A percentile compares a stretch with the other conserved stretches of the same genome.
These are phyloP conservation scores for Collariella sp. DNA, from an alignment of 495 filamentous ascomycete genomes.

Conservation along the genomic window DNA sequence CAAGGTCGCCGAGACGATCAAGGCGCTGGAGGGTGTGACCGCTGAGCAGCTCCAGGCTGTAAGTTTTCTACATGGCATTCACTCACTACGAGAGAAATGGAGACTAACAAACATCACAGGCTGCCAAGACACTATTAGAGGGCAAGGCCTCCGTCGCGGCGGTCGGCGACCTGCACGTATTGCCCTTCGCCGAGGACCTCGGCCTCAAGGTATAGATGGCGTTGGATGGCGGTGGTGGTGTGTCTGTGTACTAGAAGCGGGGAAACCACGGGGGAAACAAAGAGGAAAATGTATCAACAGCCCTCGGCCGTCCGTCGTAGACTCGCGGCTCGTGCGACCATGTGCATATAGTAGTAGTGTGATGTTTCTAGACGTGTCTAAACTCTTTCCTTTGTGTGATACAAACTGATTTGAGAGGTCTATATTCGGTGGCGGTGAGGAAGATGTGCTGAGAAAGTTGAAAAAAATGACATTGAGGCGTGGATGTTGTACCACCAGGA, in stretches of 20 bases:
- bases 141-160: slow-evolving; percentile 80
- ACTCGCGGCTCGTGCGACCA: slow-evolving; percentile 30
- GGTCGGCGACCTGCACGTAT: slow-evolving; percentile 78
- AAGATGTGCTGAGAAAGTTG: background rate
- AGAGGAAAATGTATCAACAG: slow-evolving; percentile 44
- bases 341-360: slow-evolving; percentile 42
- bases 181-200: slow-evolving; percentile 90
- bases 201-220: slow-evolving; percentile 83
- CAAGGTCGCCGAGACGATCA: slow-evolving; percentile 73
- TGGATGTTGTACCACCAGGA: no score
- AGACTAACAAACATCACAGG: slow-evolving; percentile 43
- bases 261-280: slow-evolving; percentile 4
- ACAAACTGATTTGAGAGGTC: background rate
- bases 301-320: slow-evolving; percentile 25
- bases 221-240: background rate
- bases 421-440: background rate
- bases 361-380: background rate
- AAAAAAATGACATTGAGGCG: no score
- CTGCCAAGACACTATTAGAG: slow-evolving; percentile 73
- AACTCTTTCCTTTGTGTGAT: slow-evolving; percentile 18
- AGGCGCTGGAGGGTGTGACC: slow-evolving; percentile 71
- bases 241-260: background rate
- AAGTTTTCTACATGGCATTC: slow-evolving; percentile 33
- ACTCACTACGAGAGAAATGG: slow-evolving; percentile 1
- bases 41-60: slow-evolving; percentile 81